Evolutionary conservation across 2,329 filamentous ascomycete genomes (phyloP).

Genomic region (Pseudomassariella vexata): DNA sequence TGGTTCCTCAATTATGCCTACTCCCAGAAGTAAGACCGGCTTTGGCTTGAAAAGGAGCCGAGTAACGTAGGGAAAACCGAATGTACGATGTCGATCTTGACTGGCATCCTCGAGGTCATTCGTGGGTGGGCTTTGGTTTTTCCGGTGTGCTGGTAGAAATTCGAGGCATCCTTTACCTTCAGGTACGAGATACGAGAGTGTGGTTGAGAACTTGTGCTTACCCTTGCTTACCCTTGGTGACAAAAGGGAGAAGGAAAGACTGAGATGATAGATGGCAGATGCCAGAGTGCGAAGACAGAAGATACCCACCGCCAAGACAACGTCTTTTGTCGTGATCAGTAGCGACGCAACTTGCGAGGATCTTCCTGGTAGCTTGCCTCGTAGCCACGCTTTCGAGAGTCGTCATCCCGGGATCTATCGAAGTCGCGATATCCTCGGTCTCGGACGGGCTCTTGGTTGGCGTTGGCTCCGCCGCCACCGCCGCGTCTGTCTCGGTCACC

Average conservation of each 20-base stretch:
- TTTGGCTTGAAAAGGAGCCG: background rate
- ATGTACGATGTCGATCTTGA: background rate
- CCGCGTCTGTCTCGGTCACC: conserved; percentile 27
- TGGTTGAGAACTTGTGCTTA: conserved; percentile 13
- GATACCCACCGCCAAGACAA: conserved; percentile 41
- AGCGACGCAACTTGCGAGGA: conserved; percentile 59
- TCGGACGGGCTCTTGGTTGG: conserved; percentile 78
- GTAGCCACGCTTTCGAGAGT: conserved; percentile 62
- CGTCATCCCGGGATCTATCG: conserved; percentile 53
- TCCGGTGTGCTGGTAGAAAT: conserved; percentile 1
- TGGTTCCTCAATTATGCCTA: too few relatives aligned
- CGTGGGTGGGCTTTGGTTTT: background rate
- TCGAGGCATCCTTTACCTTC: conserved; percentile 5
- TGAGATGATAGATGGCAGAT: conserved; percentile 23
- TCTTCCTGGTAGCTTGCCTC: conserved; percentile 81
- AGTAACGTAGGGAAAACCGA: background rate
- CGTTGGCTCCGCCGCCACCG: conserved; percentile 49
- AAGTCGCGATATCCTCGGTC: conserved; percentile 51
- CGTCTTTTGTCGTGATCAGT: conserved; percentile 36
- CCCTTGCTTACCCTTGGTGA: conserved; percentile 30
- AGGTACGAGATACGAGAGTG: background rate
- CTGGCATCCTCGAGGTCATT: background rate
- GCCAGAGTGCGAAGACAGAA: conserved; percentile 26
- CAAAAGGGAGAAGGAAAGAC: conserved; percentile 27
- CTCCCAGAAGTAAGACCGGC: background rate